phyloP scores from a whole-genome alignment of 768 basidiomycete species.

The Phylloporus sp. region DNA sequence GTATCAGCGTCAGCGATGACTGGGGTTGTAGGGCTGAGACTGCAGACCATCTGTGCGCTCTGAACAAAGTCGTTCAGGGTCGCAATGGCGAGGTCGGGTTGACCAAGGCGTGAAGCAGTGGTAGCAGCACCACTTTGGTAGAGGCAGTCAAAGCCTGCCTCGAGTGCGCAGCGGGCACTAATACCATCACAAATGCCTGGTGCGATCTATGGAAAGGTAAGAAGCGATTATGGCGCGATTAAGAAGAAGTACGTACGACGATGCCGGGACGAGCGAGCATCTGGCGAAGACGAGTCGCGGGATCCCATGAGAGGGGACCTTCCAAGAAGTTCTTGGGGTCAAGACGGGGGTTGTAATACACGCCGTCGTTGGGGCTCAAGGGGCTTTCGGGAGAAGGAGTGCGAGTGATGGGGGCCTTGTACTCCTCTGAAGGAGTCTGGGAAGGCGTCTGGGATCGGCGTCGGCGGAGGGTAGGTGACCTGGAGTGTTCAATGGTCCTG shows the following conservation, averaged over 20 bases:
- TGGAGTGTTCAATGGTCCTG: slow-evolving; percentile 8
- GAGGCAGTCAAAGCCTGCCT: slow-evolving; percentile 73
- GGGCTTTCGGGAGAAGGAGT: slow-evolving; percentile 10
- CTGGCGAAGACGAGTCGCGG: slow-evolving; percentile 69
- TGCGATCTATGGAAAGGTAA: slow-evolving; percentile 45
- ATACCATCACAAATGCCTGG: slow-evolving; percentile 82
- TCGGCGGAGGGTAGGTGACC: slow-evolving; percentile 1
- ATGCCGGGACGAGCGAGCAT: slow-evolving; percentile 71
- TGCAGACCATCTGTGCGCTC: slow-evolving; percentile 67
- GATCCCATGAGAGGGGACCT: slow-evolving; percentile 63
- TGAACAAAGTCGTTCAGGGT: slow-evolving; percentile 75
- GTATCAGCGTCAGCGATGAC: slow-evolving; percentile 82
- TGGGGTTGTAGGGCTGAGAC: slow-evolving; percentile 58
- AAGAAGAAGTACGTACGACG: slow-evolving; percentile 46
- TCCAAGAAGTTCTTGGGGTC: slow-evolving; percentile 67
- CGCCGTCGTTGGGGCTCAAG: slow-evolving; percentile 18
- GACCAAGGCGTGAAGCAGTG: slow-evolving; percentile 72
- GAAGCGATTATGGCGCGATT: neutral
- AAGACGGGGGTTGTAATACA: slow-evolving; percentile 65
- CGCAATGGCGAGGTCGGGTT: slow-evolving; percentile 77
- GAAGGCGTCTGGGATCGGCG: neutral
- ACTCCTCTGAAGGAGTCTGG: slow-evolving; percentile 2
- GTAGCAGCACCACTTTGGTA: slow-evolving; percentile 83
- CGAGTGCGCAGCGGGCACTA: slow-evolving; percentile 73
- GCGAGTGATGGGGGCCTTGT: neutral